These are phyloP conservation scores for Sarocladium brachiariae DNA, from an alignment of 2,329 filamentous ascomycete genomes.

Conservation along the genomic window DNA sequence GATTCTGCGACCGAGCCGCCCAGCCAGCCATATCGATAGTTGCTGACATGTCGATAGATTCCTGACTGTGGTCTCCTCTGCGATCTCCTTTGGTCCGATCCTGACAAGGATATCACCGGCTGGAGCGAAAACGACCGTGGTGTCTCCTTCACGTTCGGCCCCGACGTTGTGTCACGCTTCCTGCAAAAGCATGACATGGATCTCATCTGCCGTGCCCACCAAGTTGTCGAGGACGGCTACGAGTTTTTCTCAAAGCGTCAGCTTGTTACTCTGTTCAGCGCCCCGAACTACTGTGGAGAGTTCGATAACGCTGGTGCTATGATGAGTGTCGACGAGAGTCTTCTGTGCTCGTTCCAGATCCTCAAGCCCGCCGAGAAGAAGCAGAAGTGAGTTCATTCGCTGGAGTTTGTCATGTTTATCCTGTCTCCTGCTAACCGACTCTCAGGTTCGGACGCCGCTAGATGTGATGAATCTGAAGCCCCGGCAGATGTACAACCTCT, in stretches of 20 bases:
- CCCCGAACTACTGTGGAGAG: conserved; percentile 98
- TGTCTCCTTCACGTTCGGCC: conserved; percentile 97
- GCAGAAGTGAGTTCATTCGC: conserved; percentile 91
- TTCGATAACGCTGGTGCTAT: conserved; percentile 99
- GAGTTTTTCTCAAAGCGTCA: conserved; percentile 99
- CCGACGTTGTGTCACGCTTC: conserved; percentile 95
- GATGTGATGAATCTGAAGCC: conserved; percentile 3
- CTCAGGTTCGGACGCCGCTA: conserved; percentile 94
- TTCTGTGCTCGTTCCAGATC: conserved; percentile 99
- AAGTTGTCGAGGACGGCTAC: conserved; percentile 98
- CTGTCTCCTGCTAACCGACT: conserved; percentile 54
- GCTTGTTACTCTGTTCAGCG: conserved; percentile 93
- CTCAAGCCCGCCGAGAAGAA: conserved; percentile 99
- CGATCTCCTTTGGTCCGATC: conserved; percentile 97
- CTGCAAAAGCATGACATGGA: conserved; percentile 99
- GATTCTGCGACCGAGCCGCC: too few species aligned
- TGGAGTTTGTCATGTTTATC: conserved; percentile 17
- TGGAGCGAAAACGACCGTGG: conserved; percentile 99
- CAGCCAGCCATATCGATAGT: background rate
- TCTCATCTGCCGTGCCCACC: conserved; percentile 95
- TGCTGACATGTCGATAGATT: conserved; percentile 54
- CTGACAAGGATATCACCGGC: conserved; percentile 97
- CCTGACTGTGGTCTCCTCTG: conserved; percentile 96
- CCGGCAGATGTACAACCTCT: conserved; percentile 7
- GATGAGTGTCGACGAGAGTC: conserved; percentile 99